Evolutionary conservation across 2,329 filamentous ascomycete species (phyloP).

Genomic region (Aaosphaeria pasadenensis): DNA sequence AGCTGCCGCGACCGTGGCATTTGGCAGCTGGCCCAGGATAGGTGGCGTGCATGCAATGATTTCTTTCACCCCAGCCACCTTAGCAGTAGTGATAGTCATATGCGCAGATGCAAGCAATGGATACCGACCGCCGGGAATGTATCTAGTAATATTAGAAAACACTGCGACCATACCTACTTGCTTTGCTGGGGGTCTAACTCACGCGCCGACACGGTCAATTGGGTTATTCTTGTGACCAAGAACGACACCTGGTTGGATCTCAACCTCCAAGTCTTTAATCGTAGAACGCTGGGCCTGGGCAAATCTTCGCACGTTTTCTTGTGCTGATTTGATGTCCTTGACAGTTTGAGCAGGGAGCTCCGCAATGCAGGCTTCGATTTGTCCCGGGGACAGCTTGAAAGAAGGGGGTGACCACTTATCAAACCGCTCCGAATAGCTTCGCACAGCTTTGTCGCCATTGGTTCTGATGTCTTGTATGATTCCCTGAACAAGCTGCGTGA

Average conservation of each 20-base stretch:
- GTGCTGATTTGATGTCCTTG: constrained; percentile 53
- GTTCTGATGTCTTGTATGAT: constrained; percentile 37
- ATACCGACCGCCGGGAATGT: constrained; percentile 53
- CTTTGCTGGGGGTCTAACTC: not conserved
- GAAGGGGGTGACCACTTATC: constrained; percentile 52
- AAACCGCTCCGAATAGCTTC: constrained; percentile 52
- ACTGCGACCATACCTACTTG: too few species aligned
- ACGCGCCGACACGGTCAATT: not conserved
- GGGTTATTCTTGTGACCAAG: not conserved
- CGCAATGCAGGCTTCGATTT: constrained; percentile 44
- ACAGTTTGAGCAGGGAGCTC: constrained; percentile 48
- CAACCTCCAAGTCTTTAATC: constrained; percentile 50
- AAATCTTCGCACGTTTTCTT: constrained; percentile 50
- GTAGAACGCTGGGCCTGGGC: constrained; percentile 47
- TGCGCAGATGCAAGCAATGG: constrained; percentile 53
- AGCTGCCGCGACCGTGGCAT: constrained; percentile 51
- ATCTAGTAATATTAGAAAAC: constrained; percentile 17
- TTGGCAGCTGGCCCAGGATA: constrained; percentile 47
- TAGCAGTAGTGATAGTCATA: constrained; percentile 57
- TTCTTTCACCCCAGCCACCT: constrained; percentile 51
- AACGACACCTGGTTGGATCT: not conserved
- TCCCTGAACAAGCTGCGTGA: constrained; percentile 14
- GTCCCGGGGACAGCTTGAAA: constrained; percentile 46
- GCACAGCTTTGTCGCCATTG: constrained; percentile 50
- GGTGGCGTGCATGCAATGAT: constrained; percentile 54